A percentile compares a stretch with the other conserved stretches of the same genome.
phyloP scores from a whole-genome alignment of 192 early-diverging fungal genomes.

The Backusella sp. region DNA sequence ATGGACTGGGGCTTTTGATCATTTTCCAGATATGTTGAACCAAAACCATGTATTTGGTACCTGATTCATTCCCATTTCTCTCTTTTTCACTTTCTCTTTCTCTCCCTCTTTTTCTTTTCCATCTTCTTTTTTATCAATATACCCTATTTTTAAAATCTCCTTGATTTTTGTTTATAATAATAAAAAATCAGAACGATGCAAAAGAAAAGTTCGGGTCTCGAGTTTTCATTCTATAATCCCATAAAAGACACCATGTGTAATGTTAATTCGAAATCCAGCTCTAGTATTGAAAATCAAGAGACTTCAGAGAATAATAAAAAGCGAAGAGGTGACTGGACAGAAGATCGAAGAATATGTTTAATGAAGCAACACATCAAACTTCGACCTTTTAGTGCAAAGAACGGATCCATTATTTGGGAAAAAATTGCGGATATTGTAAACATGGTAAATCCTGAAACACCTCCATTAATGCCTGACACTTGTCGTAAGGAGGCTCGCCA shows the following conservation, averaged over 20 bases:
- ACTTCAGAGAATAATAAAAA: background rate
- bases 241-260: background rate
- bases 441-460: background rate
- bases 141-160: background rate
- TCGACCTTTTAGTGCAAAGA: background rate
- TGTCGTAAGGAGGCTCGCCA: constrained; percentile 1
- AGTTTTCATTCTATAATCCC: background rate
- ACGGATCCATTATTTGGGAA: background rate
- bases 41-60: background rate
- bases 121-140: background rate
- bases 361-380: background rate
- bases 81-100: background rate
- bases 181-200: background rate
- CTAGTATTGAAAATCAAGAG: background rate
- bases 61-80: background rate
- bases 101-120: background rate
- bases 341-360: background rate
- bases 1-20: background rate
- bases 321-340: background rate
- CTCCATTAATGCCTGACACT: background rate
- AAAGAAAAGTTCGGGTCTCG: background rate
- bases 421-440: background rate
- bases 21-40: background rate
- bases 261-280: background rate
- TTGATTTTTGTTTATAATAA: background rate